Evolutionary conservation across 2,329 filamentous ascomycete genomes (phyloP).

Genomic region (Diplodia sapinea): DNA sequence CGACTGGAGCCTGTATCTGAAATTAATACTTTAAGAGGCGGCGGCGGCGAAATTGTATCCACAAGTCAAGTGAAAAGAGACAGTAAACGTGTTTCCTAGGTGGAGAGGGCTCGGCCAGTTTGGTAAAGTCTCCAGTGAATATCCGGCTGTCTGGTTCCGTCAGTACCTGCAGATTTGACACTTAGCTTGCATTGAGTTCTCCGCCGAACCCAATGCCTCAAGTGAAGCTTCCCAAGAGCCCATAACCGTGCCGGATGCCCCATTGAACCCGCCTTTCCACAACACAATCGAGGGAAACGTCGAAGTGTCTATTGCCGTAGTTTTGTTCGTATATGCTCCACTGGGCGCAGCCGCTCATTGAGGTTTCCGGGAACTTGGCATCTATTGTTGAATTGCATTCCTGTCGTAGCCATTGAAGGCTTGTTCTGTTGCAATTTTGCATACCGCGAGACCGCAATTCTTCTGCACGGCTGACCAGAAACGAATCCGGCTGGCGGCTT

Average conservation of each 20-base stretch:
- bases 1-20: too few relatives aligned
- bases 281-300: not conserved
- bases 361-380: not conserved
- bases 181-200: not conserved
- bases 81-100: too few relatives aligned
- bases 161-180: too few relatives aligned
- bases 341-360: too few relatives aligned
- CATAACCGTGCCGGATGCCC: not conserved
- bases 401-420: not conserved
- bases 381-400: not conserved
- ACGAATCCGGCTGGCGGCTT: not conserved
- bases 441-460: not conserved
- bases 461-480: not conserved
- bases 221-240: not conserved
- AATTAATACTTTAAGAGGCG: too few relatives aligned
- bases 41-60: too few relatives aligned
- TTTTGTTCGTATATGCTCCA: not conserved
- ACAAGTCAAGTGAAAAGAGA: too few relatives aligned
- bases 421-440: not conserved
- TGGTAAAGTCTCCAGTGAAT: too few relatives aligned
- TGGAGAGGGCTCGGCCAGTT: too few relatives aligned
- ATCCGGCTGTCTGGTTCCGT: too few relatives aligned
- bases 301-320: not conserved
- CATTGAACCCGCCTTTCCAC: not conserved
- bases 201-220: not conserved